These are phyloP conservation scores for Clonostachys chloroleuca DNA, from an alignment of 2,329 filamentous ascomycete genomes.

Conservation along the genomic window DNA sequence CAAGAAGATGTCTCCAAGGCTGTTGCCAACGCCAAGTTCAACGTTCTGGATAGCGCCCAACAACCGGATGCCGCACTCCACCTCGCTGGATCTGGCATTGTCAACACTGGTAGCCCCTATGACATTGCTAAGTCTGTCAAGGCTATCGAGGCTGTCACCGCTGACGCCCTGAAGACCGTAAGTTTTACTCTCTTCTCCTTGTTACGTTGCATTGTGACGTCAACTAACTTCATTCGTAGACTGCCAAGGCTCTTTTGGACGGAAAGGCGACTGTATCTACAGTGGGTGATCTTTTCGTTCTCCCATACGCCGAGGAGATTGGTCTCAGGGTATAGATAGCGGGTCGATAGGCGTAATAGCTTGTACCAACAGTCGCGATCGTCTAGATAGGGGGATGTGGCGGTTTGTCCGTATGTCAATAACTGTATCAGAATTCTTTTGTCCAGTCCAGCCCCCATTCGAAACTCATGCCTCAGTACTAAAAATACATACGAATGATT, in stretches of 20 bases:
- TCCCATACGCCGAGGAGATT: conserved; percentile 92
- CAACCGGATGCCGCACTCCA: conserved; percentile 73
- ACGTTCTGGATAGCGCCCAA: conserved; percentile 78
- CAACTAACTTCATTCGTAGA: conserved; percentile 44
- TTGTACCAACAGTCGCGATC: conserved; percentile 38
- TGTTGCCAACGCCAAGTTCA: conserved; percentile 88
- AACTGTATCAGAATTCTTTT: conserved; percentile 37
- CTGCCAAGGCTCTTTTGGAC: conserved; percentile 82
- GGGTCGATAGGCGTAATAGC: conserved; percentile 22
- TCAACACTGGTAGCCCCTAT: conserved; percentile 77
- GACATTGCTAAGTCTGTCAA: conserved; percentile 78
- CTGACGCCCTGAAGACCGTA: conserved; percentile 82
- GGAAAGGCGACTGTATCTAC: conserved; percentile 85
- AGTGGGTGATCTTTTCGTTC: conserved; percentile 85
- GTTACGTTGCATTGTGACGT: conserved; percentile 1
- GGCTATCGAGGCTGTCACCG: conserved; percentile 74
- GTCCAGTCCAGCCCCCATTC: conserved; percentile 12
- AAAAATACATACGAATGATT: background rate
- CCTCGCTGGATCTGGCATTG: conserved; percentile 77
- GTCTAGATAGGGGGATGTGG: conserved; percentile 28
- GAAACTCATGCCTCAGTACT: background rate
- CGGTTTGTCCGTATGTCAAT: conserved; percentile 35
- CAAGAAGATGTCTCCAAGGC: conserved; percentile 91
- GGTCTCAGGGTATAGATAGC: conserved; percentile 82
- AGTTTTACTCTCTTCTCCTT: conserved; percentile 25